Evolutionary conservation across 164 flowering plant species (phyloP).

Genomic region (Amborella trichopoda): DNA sequence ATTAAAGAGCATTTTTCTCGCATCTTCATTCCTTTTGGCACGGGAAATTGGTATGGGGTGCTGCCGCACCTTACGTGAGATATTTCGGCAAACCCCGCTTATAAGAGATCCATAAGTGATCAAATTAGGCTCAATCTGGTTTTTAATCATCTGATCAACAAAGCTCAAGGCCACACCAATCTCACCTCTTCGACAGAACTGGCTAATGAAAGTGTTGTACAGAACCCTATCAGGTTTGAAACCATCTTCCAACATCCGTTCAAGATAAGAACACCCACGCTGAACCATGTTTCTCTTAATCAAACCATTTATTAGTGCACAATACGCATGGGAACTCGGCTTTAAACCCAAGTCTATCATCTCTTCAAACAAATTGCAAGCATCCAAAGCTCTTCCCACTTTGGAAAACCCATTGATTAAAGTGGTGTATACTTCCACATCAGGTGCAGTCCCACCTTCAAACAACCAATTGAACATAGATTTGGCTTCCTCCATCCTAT

Average conservation of each 20-base stretch:
- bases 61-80: slow-evolving; percentile 11
- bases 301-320: slow-evolving; percentile 48
- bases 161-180: slow-evolving; percentile 32
- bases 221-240: slow-evolving; percentile 36
- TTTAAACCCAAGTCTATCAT: slow-evolving; percentile 30
- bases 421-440: slow-evolving; percentile 31
- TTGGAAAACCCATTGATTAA: slow-evolving; percentile 55
- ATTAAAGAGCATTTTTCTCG: slow-evolving; percentile 19
- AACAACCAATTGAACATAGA: slow-evolving; percentile 37
- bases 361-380: slow-evolving; percentile 29
- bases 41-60: neutral
- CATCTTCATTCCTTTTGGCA: slow-evolving; percentile 1
- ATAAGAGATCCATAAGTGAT: slow-evolving; percentile 27
- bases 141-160: slow-evolving; percentile 35
- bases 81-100: slow-evolving; percentile 34
- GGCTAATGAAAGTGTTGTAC: slow-evolving; percentile 44
- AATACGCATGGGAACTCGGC: slow-evolving; percentile 34
- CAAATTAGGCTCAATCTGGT: slow-evolving; percentile 25
- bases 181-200: slow-evolving; percentile 41
- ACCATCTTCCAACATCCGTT: slow-evolving; percentile 43
- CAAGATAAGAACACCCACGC: slow-evolving; percentile 36
- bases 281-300: slow-evolving; percentile 38
- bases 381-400: slow-evolving; percentile 33
- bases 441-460: slow-evolving; percentile 38
- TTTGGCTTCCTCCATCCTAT: slow-evolving; percentile 40